These are phyloP conservation scores for Tetrapisispora namnaoensis DNA, from an alignment of 805 yeast species.

Conservation along the genomic window DNA sequence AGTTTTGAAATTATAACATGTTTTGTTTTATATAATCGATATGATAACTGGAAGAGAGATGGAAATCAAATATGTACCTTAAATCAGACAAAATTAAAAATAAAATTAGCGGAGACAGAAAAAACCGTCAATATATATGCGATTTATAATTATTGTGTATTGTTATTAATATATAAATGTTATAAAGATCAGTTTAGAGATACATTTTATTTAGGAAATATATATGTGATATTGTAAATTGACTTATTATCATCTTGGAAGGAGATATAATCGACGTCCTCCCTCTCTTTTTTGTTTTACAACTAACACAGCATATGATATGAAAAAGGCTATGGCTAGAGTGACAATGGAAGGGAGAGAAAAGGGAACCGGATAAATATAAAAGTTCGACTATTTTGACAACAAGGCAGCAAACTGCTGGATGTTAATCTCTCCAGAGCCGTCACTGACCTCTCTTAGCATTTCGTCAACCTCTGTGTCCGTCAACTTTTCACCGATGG, in stretches of 20 bases:
- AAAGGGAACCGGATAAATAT: not conserved
- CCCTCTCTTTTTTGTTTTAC: not conserved
- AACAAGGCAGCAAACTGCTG: constrained; percentile 90
- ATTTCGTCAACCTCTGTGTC: constrained; percentile 97
- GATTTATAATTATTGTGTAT: too few relatives aligned
- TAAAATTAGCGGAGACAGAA: not conserved
- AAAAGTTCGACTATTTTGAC: constrained; percentile 46
- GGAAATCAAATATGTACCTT: too few relatives aligned
- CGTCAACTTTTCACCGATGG: constrained; percentile 92
- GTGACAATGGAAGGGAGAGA: not conserved
- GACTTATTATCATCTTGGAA: too few relatives aligned
- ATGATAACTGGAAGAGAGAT: too few relatives aligned
- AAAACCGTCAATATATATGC: too few relatives aligned
- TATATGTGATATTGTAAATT: not conserved
- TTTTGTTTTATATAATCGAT: too few relatives aligned
- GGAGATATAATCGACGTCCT: not conserved
- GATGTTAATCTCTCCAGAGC: constrained; percentile 95
- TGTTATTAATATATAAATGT: not conserved
- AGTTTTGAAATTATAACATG: too few relatives aligned
- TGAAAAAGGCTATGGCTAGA: not conserved
- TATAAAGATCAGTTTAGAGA: not conserved
- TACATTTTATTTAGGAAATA: not conserved
- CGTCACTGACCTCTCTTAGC: constrained; percentile 91
- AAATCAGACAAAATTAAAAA: too few relatives aligned
- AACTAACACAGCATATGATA: not conserved